Conservation (phyloP, 2,329 filamentous ascomycete genomes). For the Colletotrichum godetiae region DNA sequence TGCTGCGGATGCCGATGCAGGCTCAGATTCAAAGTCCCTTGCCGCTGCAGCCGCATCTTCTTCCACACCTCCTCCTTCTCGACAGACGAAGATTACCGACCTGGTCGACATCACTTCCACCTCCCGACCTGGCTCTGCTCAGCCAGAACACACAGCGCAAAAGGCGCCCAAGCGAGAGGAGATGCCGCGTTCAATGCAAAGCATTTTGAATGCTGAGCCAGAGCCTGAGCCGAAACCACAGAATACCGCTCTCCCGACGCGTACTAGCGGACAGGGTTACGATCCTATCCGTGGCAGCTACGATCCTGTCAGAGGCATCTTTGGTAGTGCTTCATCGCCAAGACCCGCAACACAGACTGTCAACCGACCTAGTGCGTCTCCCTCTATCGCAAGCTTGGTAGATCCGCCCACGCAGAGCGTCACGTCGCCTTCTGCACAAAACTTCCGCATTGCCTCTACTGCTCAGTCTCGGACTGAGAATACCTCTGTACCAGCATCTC, state of each 20-base stretch:
- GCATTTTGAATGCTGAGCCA: constrained; percentile 66
- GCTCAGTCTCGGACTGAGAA: constrained; percentile 49
- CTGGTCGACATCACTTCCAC: constrained; percentile 43
- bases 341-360: constrained; percentile 51
- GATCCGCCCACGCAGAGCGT: constrained; percentile 65
- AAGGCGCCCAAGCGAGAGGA: constrained; percentile 64
- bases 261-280: constrained; percentile 84
- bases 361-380: constrained; percentile 86
- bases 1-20: constrained; percentile 49
- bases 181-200: constrained; percentile 64
- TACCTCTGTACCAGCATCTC: constrained; percentile 55
- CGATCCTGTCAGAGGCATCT: constrained; percentile 66
- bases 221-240: constrained; percentile 53
- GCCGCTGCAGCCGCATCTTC: constrained; percentile 44
- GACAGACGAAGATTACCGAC: constrained; percentile 55
- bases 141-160: constrained; percentile 50
- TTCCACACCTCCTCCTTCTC: constrained; percentile 36
- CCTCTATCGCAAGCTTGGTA: constrained; percentile 90
- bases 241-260: constrained; percentile 57
- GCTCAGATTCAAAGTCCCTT: constrained; percentile 48
- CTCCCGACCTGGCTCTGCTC: constrained; percentile 40
- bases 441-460: constrained; percentile 37
- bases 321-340: constrained; percentile 59
- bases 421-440: constrained; percentile 49
- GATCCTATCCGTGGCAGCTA: constrained; percentile 88